Evolutionary conservation across 306 rosid species (phyloP), one percentile per base, ranked within the genome.

Genomic region (Coriaria nepalensis): DNA sequence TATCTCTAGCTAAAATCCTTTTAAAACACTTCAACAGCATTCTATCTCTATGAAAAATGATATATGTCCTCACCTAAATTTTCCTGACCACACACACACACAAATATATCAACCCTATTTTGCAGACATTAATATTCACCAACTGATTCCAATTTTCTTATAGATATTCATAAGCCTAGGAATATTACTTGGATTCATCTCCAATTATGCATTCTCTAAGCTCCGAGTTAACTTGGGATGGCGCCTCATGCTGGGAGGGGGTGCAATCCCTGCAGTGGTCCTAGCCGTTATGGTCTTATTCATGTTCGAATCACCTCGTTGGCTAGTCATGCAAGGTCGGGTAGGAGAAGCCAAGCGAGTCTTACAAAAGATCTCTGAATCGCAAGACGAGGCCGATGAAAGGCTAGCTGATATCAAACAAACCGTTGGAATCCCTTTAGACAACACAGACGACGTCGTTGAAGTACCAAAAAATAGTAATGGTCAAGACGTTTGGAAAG

Each of bases 291-390:
- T 70, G 0, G 62, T 84, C 46, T 55, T 81, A 6, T 43, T 37
- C 47, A 68, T 90, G 95, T 93, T 95, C 4, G 97, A 90, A 35
- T 90, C 98, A 2, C 98, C 98, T 5, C 73, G 98, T 35, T 90
- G 98, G 98, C 44, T 90, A 2, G 74, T 73, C 6, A 50, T 85
- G 74, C 87, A 68, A 14, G 95, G 98, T 7, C 71, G 67, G 4
- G 7, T 90, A 9, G 80, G 43, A 2, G 70, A 65, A 0, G 92
- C 98, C 0, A 73, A 56, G 51, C 52, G 65, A 4, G 69, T 74
- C 10, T 43, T 85, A 1, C 0, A 48, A 6, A 13, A 40, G 52
- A 68, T 90, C 9, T 81, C 73, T 0, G 79, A 69, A 2, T 44
- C 76, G 7, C 6, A 63, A 9, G 47, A 77, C 45, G 98, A 90